A percentile compares a stretch with the other conserved stretches of the same genome.
Evolutionary conservation across 2,329 filamentous ascomycete species (phyloP).

Genomic region (Ceratocystis diversiconidia): DNA sequence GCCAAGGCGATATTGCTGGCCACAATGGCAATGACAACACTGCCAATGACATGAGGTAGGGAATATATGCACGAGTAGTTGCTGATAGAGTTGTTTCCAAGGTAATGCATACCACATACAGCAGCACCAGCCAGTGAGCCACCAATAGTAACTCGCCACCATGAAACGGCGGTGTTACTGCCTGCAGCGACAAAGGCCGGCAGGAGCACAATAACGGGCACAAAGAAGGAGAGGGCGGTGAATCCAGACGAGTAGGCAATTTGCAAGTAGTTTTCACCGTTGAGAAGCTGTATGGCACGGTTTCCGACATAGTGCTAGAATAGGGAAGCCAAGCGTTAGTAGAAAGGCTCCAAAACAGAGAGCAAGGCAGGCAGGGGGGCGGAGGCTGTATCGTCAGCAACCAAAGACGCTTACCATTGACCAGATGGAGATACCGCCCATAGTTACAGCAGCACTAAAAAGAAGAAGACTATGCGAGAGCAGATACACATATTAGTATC

Average conservation of each 20-base stretch:
- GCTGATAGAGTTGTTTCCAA: slow-evolving; percentile 68
- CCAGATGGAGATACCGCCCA: slow-evolving; percentile 64
- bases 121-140: slow-evolving; percentile 59
- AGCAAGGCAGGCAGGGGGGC: slow-evolving; percentile 3
- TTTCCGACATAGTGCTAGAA: slow-evolving; percentile 68
- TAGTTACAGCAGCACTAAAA: slow-evolving; percentile 48
- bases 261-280: slow-evolving; percentile 48
- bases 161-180: slow-evolving; percentile 41
- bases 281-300: slow-evolving; percentile 55
- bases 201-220: slow-evolving; percentile 62
- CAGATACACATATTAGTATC: not conserved
- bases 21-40: slow-evolving; percentile 56
- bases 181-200: slow-evolving; percentile 58
- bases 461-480: slow-evolving; percentile 41
- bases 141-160: slow-evolving; percentile 45
- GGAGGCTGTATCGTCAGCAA: not conserved
- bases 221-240: slow-evolving; percentile 64
- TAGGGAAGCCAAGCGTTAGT: not conserved
- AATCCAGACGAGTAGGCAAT: slow-evolving; percentile 59
- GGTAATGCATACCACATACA: slow-evolving; percentile 75
- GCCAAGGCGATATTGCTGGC: slow-evolving; percentile 57
- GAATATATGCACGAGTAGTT: slow-evolving; percentile 59
- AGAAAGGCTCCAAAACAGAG: not conserved
- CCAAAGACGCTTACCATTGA: slow-evolving; percentile 39
- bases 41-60: slow-evolving; percentile 46